A percentile compares a stretch with the other conserved stretches of the same genome.
These are phyloP conservation scores for Cercospora sp. DNA, from an alignment of 2,329 filamentous ascomycete species.

Conservation along the genomic window DNA sequence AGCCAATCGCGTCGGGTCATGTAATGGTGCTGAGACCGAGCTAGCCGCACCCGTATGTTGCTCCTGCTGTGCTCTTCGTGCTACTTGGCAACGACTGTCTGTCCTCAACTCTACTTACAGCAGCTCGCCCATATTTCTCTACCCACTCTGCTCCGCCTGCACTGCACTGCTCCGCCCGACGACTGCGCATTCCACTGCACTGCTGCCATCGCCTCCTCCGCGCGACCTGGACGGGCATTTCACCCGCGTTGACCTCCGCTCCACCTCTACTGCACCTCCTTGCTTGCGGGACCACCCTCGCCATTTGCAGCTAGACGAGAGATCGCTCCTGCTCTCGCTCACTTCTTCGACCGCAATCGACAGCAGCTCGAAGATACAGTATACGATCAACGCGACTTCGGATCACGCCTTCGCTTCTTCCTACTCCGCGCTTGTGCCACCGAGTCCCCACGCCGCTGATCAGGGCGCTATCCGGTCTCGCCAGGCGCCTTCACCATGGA, in stretches of 20 bases:
- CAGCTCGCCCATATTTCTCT: background rate
- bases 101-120: background rate
- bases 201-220: background rate
- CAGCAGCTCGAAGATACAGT: background rate
- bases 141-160: background rate
- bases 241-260: background rate
- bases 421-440: background rate
- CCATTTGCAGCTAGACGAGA: background rate
- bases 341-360: background rate
- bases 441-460: background rate
- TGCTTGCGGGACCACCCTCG: background rate
- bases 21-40: background rate
- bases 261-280: background rate
- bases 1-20: background rate
- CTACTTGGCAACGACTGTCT: background rate
- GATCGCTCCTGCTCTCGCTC: background rate
- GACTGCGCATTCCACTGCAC: background rate
- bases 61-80: background rate
- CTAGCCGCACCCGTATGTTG: background rate
- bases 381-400: background rate
- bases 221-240: background rate
- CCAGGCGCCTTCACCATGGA: slow-evolving; percentile 7
- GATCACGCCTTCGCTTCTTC: background rate
- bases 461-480: background rate
- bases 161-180: background rate